These are phyloP conservation scores for Leptographium lundbergii DNA, from an alignment of 2,329 filamentous ascomycete species.

Conservation along the genomic window DNA sequence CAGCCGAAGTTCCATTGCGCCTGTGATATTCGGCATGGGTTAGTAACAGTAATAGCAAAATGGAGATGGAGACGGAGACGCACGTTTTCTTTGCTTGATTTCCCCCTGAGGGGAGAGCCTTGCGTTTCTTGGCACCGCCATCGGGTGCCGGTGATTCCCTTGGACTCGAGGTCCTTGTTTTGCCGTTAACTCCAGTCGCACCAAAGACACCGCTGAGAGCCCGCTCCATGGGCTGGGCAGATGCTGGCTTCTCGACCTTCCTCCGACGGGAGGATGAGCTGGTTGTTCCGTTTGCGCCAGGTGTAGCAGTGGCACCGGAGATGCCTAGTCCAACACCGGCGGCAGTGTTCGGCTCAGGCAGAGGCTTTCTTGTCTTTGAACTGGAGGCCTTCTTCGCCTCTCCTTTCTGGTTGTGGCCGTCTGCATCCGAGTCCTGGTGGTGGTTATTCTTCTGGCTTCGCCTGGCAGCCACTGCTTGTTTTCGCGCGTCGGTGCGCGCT, in stretches of 20 bases:
- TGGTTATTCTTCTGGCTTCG: constrained; percentile 46
- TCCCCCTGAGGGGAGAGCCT: constrained; percentile 50
- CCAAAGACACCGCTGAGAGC: constrained; percentile 49
- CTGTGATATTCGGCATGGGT: constrained; percentile 9
- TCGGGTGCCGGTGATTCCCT: constrained; percentile 57
- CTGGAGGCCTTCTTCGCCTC: constrained; percentile 51
- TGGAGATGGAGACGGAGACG: neutral
- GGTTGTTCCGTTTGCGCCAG: constrained; percentile 30
- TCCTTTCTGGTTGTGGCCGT: constrained; percentile 46
- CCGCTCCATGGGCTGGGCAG: constrained; percentile 47
- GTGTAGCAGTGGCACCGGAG: constrained; percentile 35
- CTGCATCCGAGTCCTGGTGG: constrained; percentile 60
- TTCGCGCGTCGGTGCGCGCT: constrained; percentile 69
- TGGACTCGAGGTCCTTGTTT: constrained; percentile 51
- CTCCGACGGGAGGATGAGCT: constrained; percentile 54
- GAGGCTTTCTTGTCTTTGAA: constrained; percentile 47
- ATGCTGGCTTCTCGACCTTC: constrained; percentile 56
- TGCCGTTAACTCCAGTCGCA: constrained; percentile 24
- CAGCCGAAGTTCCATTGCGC: constrained; percentile 40
- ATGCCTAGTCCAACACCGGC: constrained; percentile 50
- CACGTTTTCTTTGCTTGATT: constrained; percentile 71
- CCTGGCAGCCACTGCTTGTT: constrained; percentile 68
- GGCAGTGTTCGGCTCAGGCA: constrained; percentile 13
- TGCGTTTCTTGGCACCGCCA: constrained; percentile 55
- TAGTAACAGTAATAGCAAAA: constrained; percentile 16